Base-by-base conservation (phyloP, 805 yeast genomes). In the Barnettozyma populi region DNA sequence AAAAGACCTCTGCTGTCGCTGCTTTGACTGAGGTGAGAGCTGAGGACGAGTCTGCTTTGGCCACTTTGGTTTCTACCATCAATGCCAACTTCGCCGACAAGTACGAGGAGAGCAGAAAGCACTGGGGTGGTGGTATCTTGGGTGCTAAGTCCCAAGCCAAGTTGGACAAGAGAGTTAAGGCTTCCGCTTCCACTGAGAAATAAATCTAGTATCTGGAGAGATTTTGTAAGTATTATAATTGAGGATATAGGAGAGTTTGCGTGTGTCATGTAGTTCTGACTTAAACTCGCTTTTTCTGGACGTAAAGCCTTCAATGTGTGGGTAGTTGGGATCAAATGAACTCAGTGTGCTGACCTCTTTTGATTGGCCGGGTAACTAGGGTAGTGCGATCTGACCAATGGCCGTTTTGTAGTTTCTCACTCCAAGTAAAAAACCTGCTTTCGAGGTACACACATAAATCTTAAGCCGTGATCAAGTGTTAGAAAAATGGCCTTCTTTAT, bases 111-210 rank as follows among this genome's bases (percentile, higher is more conserved):
- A 69, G 80, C 71, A 92, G 95, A 83, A 90, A 88, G 79, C 96
- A 89, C 85, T 92, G 99, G 99, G 98, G 98, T 82, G 99, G 99
- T 82, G 99, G 99, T 82, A 70, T 89, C 75, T 78, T 94, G 82
- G 97, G 98, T 74, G 77, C 86, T 65, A 94, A 92, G 82, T 89
- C 97, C 68, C 80, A 79, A 68, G 94, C 83, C 69, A 88, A 85
- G 79, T 70, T 73, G 57, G 90, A 43, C 19, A 60, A 60, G 53
- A 60, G 55, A 55, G 51, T 53, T 35, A 53, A 36, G 50, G 52
- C 47, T 25, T 42, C 57, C 20, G 54, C 57, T 40, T 19, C 29
- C 36, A 24, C 27, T 25, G 45, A 46, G 24, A 46, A 46, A 37
- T 46, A 46, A 41, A 19, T 47, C 49, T 46, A 43, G 42, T 38